A percentile compares a stretch with the other conserved stretches of the same genome.
phyloP scores from a whole-genome alignment of 2,329 filamentous ascomycete species.

The Fonsecaea monophora region DNA sequence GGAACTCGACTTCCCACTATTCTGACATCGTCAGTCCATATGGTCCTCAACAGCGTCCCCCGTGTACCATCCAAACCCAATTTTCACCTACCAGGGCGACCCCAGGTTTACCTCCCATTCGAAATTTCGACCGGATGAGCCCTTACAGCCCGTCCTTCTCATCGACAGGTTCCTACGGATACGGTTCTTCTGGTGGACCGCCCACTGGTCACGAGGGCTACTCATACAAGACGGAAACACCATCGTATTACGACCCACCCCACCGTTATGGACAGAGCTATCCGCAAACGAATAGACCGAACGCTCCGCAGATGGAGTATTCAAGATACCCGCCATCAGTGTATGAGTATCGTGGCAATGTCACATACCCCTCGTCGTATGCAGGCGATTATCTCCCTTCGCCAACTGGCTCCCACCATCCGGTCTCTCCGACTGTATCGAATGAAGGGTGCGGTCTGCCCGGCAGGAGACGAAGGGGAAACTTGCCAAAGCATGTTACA shows the following conservation, averaged over 20 bases:
- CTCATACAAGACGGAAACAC: constrained; percentile 21
- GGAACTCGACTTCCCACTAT: constrained; percentile 28
- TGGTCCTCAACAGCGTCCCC: constrained; percentile 20
- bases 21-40: constrained; percentile 27
- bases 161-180: constrained; percentile 23
- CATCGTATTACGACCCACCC: constrained; percentile 28
- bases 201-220: constrained; percentile 17
- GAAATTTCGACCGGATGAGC: constrained; percentile 26
- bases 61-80: constrained; percentile 21
- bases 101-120: constrained; percentile 30
- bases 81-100: constrained; percentile 18
- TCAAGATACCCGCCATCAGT: constrained; percentile 25
- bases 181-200: constrained; percentile 4
- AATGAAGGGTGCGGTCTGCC: constrained; percentile 25
- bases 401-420: constrained; percentile 18
- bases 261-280: constrained; percentile 33
- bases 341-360: constrained; percentile 25
- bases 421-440: constrained; percentile 27
- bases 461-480: constrained; percentile 71
- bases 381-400: constrained; percentile 28
- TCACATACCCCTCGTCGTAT: constrained; percentile 27
- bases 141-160: constrained; percentile 22
- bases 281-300: constrained; percentile 24
- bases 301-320: constrained; percentile 23
- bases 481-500: constrained; percentile 88